Evolutionary conservation across 176 grass and related monocot species (phyloP).

Genomic region (Bonia amplexicaulis): DNA sequence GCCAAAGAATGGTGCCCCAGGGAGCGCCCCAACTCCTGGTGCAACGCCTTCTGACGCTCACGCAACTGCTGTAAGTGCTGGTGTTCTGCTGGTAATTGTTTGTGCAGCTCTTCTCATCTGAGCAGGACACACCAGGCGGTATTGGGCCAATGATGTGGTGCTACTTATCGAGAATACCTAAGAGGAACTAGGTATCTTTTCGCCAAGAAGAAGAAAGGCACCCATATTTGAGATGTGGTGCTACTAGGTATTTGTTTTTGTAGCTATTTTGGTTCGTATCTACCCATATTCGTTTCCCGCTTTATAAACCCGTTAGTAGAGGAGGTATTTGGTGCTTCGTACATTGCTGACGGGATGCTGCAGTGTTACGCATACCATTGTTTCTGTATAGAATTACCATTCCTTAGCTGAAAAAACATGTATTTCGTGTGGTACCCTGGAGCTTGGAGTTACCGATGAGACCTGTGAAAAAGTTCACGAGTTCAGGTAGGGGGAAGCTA

Average conservation of each 20-base stretch:
- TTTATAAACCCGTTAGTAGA: not conserved
- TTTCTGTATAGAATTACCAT: not conserved
- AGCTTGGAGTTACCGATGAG: not conserved
- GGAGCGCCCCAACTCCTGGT: not conserved
- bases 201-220: too few relatives aligned
- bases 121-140: not conserved
- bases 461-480: not conserved
- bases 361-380: not conserved
- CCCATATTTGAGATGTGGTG: not conserved
- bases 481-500: not conserved
- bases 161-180: not conserved
- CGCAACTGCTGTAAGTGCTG: not conserved
- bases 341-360: not conserved
- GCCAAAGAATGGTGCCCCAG: not conserved
- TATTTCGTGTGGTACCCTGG: not conserved
- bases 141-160: not conserved
- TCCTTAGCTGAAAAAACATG: not conserved
- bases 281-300: not conserved
- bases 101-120: slow-evolving; percentile 28
- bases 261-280: not conserved
- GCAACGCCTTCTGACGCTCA: slow-evolving; percentile 24
- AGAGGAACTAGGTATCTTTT: too few relatives aligned
- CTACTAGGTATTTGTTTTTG: not conserved
- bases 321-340: not conserved
- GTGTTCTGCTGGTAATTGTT: slow-evolving; percentile 21